Evolutionary conservation across 805 yeast genomes (phyloP).

Genomic region (Cephaloascus fragrans): DNA sequence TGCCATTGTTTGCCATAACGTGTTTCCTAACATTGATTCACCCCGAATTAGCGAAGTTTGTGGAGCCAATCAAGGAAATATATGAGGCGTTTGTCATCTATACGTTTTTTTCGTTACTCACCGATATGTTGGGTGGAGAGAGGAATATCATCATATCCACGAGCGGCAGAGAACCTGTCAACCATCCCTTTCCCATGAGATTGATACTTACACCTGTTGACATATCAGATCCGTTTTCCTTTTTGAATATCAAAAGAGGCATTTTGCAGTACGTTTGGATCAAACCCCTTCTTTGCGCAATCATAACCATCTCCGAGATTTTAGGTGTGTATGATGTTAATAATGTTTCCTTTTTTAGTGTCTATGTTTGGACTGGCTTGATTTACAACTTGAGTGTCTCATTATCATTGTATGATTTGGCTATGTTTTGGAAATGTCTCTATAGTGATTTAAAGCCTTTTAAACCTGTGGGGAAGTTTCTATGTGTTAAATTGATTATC

Average conservation of each 20-base stretch:
- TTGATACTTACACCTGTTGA: conserved; percentile 51
- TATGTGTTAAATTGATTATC: conserved; percentile 87
- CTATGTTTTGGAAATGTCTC: conserved; percentile 89
- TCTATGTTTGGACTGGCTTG: conserved; percentile 56
- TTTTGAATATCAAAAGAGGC: conserved; percentile 70
- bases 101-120: conserved; percentile 78
- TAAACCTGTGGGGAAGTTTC: conserved; percentile 85
- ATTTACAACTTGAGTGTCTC: conserved; percentile 76
- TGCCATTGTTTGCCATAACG: conserved; percentile 71
- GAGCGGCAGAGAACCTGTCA: conserved; percentile 62
- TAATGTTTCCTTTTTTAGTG: conserved; percentile 34
- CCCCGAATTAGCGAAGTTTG: conserved; percentile 30
- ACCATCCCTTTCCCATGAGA: conserved; percentile 52
- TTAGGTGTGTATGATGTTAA: conserved; percentile 42
- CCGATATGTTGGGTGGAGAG: conserved; percentile 87
- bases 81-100: conserved; percentile 96
- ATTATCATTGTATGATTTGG: conserved; percentile 72
- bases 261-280: conserved; percentile 93
- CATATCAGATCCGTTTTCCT: conserved; percentile 77
- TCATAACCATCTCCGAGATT: conserved; percentile 36
- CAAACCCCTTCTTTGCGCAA: conserved; percentile 70
- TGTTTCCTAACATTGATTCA: conserved; percentile 50
- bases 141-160: conserved; percentile 65
- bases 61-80: conserved; percentile 78
- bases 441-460: conserved; percentile 66